Percentiles rank a stretch among this genome's conserved stretches.
Evolutionary conservation across 306 rosid species (phyloP).

Genomic region (Phaseolus lunatus): DNA sequence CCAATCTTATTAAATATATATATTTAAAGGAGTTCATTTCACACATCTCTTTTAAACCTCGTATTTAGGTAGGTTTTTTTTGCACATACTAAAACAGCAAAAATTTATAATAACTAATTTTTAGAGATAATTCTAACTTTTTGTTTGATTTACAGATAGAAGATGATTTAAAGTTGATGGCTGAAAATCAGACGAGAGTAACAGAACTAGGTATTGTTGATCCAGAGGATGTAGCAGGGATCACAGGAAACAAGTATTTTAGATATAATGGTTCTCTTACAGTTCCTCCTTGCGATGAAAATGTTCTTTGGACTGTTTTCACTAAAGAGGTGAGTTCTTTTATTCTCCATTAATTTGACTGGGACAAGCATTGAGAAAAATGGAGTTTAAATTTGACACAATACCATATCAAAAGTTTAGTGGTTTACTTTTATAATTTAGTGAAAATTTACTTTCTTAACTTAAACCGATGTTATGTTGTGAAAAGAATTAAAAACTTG

Average conservation of each 20-base stretch:
- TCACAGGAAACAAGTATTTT: neutral
- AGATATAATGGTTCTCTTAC: constrained; percentile 22
- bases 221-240: neutral
- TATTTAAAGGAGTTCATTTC: no score
- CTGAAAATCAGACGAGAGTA: neutral
- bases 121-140: no score
- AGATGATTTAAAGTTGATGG: neutral
- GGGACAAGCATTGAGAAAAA: neutral
- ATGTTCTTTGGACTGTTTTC: constrained; percentile 1
- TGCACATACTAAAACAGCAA: no score
- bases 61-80: no score
- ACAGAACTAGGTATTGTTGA: neutral
- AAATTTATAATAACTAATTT: no score
- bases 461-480: no score
- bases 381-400: neutral
- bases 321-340: neutral
- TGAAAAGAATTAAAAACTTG: no score
- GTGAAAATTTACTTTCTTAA: neutral
- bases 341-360: neutral
- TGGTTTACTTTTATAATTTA: neutral
- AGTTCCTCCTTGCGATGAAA: neutral
- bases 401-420: neutral
- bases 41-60: no score
- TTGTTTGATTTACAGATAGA: neutral
- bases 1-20: no score